Percentiles rank a stretch among this genome's conserved stretches.
Evolutionary conservation across 768 basidiomycete species (phyloP).

Genomic region (Pleurotus cornucopiae): DNA sequence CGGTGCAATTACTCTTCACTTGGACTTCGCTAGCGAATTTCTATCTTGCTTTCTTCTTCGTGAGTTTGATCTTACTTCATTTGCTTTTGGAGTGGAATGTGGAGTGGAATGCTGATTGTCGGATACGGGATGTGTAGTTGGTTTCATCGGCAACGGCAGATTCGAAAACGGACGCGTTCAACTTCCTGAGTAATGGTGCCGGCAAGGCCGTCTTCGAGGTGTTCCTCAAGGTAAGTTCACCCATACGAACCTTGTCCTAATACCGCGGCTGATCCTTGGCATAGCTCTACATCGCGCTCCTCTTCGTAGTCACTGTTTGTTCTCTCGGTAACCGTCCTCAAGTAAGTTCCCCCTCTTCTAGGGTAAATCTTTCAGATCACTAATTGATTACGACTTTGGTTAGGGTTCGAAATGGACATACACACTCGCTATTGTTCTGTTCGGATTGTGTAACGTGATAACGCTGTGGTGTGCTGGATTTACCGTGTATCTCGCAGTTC

Average conservation of each 20-base stretch:
- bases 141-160: constrained; percentile 73
- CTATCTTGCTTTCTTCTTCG: constrained; percentile 93
- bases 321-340: constrained; percentile 91
- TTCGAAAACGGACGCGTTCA: constrained; percentile 64
- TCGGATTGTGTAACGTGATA: constrained; percentile 75
- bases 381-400: neutral
- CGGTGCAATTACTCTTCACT: constrained; percentile 83
- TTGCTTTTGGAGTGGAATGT: neutral
- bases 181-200: constrained; percentile 69
- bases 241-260: too few species aligned
- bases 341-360: constrained; percentile 16
- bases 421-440: constrained; percentile 67
- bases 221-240: constrained; percentile 43
- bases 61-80: constrained; percentile 34
- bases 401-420: constrained; percentile 88
- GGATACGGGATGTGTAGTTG: constrained; percentile 48
- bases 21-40: constrained; percentile 95
- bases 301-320: constrained; percentile 81
- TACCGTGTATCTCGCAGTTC: constrained; percentile 83
- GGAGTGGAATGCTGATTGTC: constrained; percentile 10
- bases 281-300: constrained; percentile 72
- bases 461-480: constrained; percentile 89
- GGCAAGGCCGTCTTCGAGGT: constrained; percentile 74
- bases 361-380: neutral
- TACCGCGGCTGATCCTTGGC: neutral